A percentile compares a stretch with the other conserved stretches of the same genome.
Evolutionary conservation across 2,329 filamentous ascomycete genomes (phyloP).

Genomic region (Fusarium haematococcum): DNA sequence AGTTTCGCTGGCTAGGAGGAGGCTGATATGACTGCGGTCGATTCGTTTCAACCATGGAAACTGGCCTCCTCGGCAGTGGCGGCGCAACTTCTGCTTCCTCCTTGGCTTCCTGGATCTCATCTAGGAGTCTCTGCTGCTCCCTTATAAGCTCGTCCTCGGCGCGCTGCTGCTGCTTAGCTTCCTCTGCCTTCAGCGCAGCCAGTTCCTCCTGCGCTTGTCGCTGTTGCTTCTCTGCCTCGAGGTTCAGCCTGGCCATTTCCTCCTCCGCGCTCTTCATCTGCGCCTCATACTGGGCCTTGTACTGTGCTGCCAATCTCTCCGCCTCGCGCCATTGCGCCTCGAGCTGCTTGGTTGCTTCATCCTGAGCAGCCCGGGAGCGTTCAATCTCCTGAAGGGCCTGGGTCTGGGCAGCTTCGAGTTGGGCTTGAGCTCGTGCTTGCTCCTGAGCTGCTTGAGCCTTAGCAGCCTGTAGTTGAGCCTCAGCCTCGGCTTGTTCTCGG

Average conservation of each 20-base stretch:
- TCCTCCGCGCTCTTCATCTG: slow-evolving; percentile 19
- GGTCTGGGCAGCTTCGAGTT: background rate
- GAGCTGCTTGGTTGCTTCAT: slow-evolving; percentile 12
- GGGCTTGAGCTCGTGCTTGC: slow-evolving; percentile 4
- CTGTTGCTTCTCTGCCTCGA: slow-evolving; percentile 14
- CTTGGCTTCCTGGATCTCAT: slow-evolving; percentile 27
- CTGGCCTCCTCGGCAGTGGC: slow-evolving; percentile 28
- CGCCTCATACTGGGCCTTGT: slow-evolving; percentile 29
- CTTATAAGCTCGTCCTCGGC: slow-evolving; percentile 22
- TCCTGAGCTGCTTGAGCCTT: background rate
- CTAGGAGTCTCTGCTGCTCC: slow-evolving; percentile 28
- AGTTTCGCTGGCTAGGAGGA: background rate
- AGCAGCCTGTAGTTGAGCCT: background rate
- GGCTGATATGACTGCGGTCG: slow-evolving; percentile 3
- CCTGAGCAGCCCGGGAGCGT: background rate
- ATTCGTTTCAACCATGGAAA: background rate
- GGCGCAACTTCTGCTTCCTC: slow-evolving; percentile 3
- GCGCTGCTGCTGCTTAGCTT: slow-evolving; percentile 5
- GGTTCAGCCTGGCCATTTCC: slow-evolving; percentile 18
- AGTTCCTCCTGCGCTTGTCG: background rate
- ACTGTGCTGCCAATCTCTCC: slow-evolving; percentile 38
- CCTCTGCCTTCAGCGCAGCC: slow-evolving; percentile 11
- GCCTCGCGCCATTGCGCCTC: slow-evolving; percentile 35
- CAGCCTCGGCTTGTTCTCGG: background rate
- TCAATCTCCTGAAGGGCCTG: slow-evolving; percentile 2